These are phyloP conservation scores for Limonium bicolor DNA, from an alignment of 148 eudicot species.

Conservation along the genomic window DNA sequence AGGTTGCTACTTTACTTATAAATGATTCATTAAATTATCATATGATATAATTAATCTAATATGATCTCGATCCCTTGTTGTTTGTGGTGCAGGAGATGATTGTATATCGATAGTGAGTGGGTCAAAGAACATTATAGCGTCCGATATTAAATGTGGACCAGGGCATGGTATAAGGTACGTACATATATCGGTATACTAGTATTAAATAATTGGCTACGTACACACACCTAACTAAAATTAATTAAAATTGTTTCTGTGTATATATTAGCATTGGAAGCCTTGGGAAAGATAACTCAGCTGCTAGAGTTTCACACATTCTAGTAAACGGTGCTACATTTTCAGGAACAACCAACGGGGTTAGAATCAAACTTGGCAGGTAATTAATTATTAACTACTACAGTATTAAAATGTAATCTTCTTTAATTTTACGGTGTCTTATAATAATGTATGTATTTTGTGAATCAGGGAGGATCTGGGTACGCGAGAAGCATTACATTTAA, in stretches of 20 bases:
- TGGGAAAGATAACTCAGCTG: conserved; percentile 23
- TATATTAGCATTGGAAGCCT: conserved; percentile 35
- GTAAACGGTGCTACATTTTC: conserved; percentile 22
- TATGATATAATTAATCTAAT: neutral
- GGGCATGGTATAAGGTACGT: conserved; percentile 99
- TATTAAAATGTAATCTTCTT: too few relatives aligned
- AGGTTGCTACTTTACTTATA: conserved; percentile 16
- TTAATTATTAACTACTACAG: neutral
- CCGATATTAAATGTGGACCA: conserved; percentile 62
- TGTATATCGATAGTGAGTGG: conserved; percentile 85
- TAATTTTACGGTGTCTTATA: too few relatives aligned
- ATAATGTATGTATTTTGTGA: neutral
- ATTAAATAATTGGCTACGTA: too few relatives aligned
- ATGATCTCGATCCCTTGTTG: too few relatives aligned
- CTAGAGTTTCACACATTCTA: conserved; percentile 24
- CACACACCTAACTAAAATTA: too few relatives aligned
- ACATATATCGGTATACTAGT: too few relatives aligned
- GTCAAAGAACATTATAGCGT: conserved; percentile 33
- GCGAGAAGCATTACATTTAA: conserved; percentile 50
- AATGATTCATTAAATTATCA: too few relatives aligned
- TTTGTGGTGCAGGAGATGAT: conserved; percentile 54
- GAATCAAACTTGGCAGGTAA: conserved; percentile 77
- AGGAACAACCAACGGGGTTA: conserved; percentile 41
- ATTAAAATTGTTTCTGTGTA: neutral
- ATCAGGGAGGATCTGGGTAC: conserved; percentile 64